A percentile compares a stretch with the other conserved stretches of the same genome.
phyloP scores from a whole-genome alignment of 352 stramenopile species.

The Globisporangium cylindrosporum region DNA sequence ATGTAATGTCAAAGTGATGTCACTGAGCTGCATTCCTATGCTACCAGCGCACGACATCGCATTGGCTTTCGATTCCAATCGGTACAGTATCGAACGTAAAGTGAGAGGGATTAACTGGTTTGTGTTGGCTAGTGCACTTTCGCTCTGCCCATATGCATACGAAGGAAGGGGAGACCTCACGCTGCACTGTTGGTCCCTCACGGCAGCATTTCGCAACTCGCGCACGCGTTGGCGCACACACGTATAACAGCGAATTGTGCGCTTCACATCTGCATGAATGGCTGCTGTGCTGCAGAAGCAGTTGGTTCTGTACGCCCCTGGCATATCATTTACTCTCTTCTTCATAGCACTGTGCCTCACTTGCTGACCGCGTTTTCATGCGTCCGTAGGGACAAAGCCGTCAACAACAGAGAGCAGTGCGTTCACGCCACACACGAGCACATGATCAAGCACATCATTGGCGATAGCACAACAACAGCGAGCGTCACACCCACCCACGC shows the following conservation, averaged over 20 bases:
- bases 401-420: background rate
- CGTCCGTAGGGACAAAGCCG: background rate
- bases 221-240: background rate
- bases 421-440: background rate
- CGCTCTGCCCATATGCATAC: background rate
- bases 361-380: background rate
- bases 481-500: background rate
- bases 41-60: too few species aligned
- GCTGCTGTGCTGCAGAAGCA: conserved; percentile 2
- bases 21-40: background rate
- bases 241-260: background rate
- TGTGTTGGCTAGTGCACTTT: background rate
- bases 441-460: background rate
- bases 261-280: background rate
- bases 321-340: too few species aligned
- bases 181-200: background rate
- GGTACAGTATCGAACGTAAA: too few species aligned
- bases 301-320: background rate
- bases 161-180: background rate
- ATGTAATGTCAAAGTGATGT: background rate
- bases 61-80: background rate
- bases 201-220: background rate
- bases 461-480: background rate
- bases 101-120: too few species aligned
- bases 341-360: too few species aligned